Evolutionary conservation across 2,329 filamentous ascomycete species (phyloP), one percentile per base, ranked within the genome.

Genomic region (Aspergillus sp.): DNA sequence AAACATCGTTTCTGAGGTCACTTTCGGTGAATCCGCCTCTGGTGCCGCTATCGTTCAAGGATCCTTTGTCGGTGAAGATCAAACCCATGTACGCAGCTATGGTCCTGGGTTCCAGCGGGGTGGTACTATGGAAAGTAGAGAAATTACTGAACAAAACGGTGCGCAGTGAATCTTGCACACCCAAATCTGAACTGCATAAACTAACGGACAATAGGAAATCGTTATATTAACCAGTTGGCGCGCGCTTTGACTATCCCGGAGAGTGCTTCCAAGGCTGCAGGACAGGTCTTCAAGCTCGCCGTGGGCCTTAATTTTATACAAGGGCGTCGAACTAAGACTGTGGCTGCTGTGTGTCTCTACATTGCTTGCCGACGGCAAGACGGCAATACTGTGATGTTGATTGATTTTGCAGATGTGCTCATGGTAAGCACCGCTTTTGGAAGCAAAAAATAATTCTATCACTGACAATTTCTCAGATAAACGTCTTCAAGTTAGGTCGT

Each of bases 11-110:
- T 85, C 91, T 48, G 95, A 99, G 73, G 85, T 98, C 61, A 88
- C 88, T 20, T 99, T 98, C 69, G 92, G 92, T 63, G 93, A 99
- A 78, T 89, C 86, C 26, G 86, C 90, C 0, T 87, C 86, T 34
- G 95, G 95, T 67, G 91, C 90, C 48, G 93, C 93, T 52, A 85
- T 96, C 50, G 91, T 97, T 17, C 91, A 97, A 73, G 95, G 95
- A 72, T 93, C 88, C 61, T 96, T 89, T 70, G 86, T 99, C 59
- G 89, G 87, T 53, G 90, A 91, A 58, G 90, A 93, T 72, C 91
- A 97, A 70, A 91, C 90, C 22, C 87, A 90, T 67, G 88, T 89
- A 30, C 86, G 89, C 51, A 81, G 83, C 66, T 83, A 81, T 61
- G 72, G 78, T 15, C 72, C 74, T 3, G 78, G 76, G 13, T 75